These are phyloP conservation scores for Penicillium sp. DNA, from an alignment of 2,329 filamentous ascomycete genomes.

Conservation along the genomic window DNA sequence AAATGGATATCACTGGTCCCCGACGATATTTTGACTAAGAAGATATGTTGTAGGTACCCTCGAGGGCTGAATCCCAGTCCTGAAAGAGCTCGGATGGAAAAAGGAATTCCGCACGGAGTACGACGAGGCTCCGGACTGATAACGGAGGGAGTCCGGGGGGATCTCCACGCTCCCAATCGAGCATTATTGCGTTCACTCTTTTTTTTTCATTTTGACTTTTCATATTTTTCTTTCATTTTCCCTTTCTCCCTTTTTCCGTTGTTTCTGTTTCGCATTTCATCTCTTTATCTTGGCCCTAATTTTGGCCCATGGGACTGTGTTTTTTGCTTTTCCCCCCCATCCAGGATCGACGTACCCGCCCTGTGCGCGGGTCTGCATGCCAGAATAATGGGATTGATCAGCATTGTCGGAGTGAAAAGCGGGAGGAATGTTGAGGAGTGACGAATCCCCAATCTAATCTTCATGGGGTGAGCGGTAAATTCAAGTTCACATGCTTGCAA, in stretches of 20 bases:
- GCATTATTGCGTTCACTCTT: background rate
- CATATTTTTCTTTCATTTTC: background rate
- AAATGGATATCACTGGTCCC: conserved; percentile 1
- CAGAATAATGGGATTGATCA: conserved; percentile 3
- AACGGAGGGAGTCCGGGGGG: background rate
- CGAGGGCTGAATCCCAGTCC: background rate
- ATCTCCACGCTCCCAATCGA: background rate
- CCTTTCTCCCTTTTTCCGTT: background rate
- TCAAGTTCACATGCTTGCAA: background rate
- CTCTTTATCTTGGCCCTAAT: too few relatives aligned
- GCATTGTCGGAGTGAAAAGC: background rate
- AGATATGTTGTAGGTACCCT: background rate
- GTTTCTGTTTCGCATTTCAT: background rate
- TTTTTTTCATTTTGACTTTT: background rate
- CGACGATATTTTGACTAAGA: background rate
- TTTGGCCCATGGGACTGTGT: background rate
- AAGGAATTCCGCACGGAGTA: background rate
- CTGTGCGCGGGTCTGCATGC: conserved; percentile 7
- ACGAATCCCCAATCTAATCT: background rate
- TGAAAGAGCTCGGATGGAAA: background rate
- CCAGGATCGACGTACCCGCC: conserved; percentile 9
- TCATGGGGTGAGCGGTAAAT: background rate
- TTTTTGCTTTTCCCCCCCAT: background rate
- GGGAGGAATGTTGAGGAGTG: background rate
- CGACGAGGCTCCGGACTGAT: conserved; percentile 2